Conservation (phyloP, 257 asterid species). For the Paraleonurus japonicus region DNA sequence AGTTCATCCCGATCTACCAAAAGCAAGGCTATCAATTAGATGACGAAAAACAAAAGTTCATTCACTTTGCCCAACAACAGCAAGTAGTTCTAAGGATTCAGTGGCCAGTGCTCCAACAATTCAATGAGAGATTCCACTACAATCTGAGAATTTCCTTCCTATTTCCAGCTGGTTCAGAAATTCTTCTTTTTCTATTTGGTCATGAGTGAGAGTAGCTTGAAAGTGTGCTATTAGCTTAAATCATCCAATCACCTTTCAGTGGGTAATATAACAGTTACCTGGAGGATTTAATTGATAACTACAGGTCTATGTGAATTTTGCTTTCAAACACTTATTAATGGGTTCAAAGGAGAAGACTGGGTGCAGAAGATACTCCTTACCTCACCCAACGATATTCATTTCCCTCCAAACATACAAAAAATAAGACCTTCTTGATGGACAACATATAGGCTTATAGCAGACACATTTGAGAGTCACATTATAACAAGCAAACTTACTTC, state of each 20-base stretch:
- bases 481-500: constrained; percentile 45
- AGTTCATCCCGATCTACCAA: constrained; percentile 79
- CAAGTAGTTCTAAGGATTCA: neutral
- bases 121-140: neutral
- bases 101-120: neutral
- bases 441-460: neutral
- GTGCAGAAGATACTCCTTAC: constrained; percentile 5
- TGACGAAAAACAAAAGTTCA: neutral
- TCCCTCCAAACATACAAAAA: neutral
- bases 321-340: neutral
- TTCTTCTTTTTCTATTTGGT: neutral
- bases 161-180: neutral
- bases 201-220: neutral
- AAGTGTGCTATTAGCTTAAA: neutral
- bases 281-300: neutral
- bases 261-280: neutral
- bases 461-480: neutral
- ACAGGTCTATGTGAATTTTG: neutral
- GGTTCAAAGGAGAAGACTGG: neutral
- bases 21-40: constrained; percentile 24
- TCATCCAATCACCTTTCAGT: neutral
- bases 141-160: neutral
- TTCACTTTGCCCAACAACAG: neutral
- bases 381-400: neutral
- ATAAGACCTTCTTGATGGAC: neutral